Percentiles rank a stretch among this genome's conserved stretches.
phyloP scores from a whole-genome alignment of 2,329 filamentous ascomycete genomes.

The Botrytis galanthina region DNA sequence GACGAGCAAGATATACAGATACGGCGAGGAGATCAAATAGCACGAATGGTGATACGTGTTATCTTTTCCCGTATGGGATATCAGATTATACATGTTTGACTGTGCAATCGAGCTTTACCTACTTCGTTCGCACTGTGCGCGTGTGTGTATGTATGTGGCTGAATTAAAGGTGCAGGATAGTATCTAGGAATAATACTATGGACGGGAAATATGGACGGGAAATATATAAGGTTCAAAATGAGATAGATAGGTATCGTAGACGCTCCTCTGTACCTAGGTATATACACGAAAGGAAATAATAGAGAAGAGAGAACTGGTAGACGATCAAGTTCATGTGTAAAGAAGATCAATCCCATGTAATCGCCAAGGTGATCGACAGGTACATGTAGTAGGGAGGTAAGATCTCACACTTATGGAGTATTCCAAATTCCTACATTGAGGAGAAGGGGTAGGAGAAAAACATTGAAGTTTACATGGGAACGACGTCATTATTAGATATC shows the following conservation, averaged over 20 bases:
- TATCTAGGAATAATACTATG: not conserved
- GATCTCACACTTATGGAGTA: not conserved
- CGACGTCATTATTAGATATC: not conserved
- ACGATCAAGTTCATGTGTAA: not conserved
- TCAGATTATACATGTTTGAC: not conserved
- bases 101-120: not conserved
- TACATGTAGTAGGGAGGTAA: not conserved
- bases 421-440: not conserved
- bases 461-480: not conserved
- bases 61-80: not conserved
- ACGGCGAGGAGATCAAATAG: not conserved
- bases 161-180: not conserved
- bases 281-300: not conserved
- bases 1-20: not conserved
- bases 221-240: not conserved
- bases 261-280: too few relatives aligned
- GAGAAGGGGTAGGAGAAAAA: not conserved
- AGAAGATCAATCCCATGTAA: not conserved
- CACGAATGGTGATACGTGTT: not conserved
- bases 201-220: not conserved
- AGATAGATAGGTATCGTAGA: too few relatives aligned
- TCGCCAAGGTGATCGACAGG: not conserved
- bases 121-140: too few relatives aligned
- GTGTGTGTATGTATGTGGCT: too few relatives aligned
- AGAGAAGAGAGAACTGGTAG: not conserved